Conservation (phyloP, 2,329 filamentous ascomycete genomes). For the Madurella fahalii region DNA sequence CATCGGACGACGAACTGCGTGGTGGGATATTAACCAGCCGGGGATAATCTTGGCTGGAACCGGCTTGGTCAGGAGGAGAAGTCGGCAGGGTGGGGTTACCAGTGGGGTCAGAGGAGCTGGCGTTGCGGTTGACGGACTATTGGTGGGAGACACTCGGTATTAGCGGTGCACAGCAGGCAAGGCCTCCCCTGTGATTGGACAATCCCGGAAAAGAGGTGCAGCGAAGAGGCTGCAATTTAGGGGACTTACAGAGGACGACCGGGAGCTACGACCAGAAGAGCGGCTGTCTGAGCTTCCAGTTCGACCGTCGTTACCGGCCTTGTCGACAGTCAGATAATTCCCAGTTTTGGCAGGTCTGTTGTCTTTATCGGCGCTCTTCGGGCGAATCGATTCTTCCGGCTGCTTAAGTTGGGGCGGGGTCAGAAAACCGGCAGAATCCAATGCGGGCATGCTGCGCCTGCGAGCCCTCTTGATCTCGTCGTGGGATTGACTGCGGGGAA, state of each 20-base stretch:
- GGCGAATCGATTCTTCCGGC: slow-evolving; percentile 33
- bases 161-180: slow-evolving; percentile 35
- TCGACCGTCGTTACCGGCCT: slow-evolving; percentile 35
- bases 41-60: slow-evolving; percentile 49
- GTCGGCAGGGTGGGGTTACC: slow-evolving; percentile 48
- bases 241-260: slow-evolving; percentile 60
- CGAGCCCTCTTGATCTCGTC: slow-evolving; percentile 74
- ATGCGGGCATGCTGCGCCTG: slow-evolving; percentile 74
- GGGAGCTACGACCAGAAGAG: slow-evolving; percentile 49
- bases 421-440: slow-evolving; percentile 46
- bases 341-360: slow-evolving; percentile 37
- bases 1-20: slow-evolving; percentile 62
- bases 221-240: slow-evolving; percentile 15
- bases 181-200: slow-evolving; percentile 40
- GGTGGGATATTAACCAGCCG: slow-evolving; percentile 56
- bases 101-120: slow-evolving; percentile 49
- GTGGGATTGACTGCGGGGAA: slow-evolving; percentile 52
- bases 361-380: slow-evolving; percentile 36
- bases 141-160: slow-evolving; percentile 37
- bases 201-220: slow-evolving; percentile 26
- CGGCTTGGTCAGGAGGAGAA: slow-evolving; percentile 42
- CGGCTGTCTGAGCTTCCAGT: slow-evolving; percentile 64
- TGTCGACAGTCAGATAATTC: slow-evolving; percentile 33
- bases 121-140: slow-evolving; percentile 58
- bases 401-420: slow-evolving; percentile 37